Base-by-base conservation (phyloP, 257 asterid species). In the Misopates orontium region DNA sequence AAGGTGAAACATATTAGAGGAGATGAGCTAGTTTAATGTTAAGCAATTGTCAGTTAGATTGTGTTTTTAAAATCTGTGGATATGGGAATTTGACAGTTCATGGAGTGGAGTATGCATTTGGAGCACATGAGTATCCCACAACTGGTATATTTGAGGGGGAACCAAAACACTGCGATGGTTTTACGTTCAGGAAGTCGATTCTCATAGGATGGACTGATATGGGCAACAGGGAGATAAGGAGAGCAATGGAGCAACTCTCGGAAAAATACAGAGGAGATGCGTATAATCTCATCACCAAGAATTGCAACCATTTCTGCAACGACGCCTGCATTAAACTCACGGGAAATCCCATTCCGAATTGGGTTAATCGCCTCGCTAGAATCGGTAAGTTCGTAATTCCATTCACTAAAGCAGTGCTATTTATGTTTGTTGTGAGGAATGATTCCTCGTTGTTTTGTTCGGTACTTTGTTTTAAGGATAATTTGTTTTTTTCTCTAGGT, bases 281-380 rank as follows among this genome's bases (percentile, higher is more conserved):
- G 0, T 88, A 88, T 62, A 80, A 85, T 60, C 82, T 88, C 57
- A 80, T 88, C 64, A 61, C 80, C 59, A 85, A 76, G 64, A 88
- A 88, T 16, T 85, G 96, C 84, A 88, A 88, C 70, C 94, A 85
- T 74, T 88, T 88, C 55, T 88, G 94, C 78, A 78, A 77, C 41
- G 90, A 88, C 49, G 83, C 81, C 1, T 78, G 81, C 64, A 13
- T 81, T 51, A 67, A 53, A 5, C 87, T 88, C 70, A 79, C 90
- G 3, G 77, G 78, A 0, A 79, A 73, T 49, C 81, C 74, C 13
- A 85, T 88, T 59, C 96, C 96, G 0, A 71, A 56, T 8, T 88
- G 96, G 96, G 84, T 87, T 20, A 85, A 87, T 69, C 90, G 94
- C 11, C 93, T 87, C 23, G 90, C 96, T 14, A 70, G 87, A 1